These are phyloP conservation scores for Pseudogymnoascus destructans DNA, from an alignment of 2,329 filamentous ascomycete genomes.

Conservation along the genomic window DNA sequence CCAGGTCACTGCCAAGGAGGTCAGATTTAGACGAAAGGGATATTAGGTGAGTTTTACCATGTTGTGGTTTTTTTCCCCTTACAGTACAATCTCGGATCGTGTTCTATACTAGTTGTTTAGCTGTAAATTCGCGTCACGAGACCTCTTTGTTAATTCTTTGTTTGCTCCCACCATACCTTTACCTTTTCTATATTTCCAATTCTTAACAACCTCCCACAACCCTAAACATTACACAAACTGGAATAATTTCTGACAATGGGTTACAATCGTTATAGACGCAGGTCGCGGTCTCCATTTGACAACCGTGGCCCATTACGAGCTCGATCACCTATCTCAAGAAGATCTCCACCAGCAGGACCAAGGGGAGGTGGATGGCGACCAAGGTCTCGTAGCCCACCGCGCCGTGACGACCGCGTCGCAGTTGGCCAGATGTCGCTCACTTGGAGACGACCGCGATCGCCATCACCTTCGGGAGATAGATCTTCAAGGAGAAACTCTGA, in stretches of 20 bases:
- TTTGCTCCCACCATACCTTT: background rate
- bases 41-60: slow-evolving; percentile 10
- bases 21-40: slow-evolving; percentile 20
- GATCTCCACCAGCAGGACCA: slow-evolving; percentile 27
- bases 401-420: slow-evolving; percentile 33
- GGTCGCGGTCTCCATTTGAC: slow-evolving; percentile 27
- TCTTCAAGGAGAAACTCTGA: slow-evolving; percentile 41
- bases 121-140: background rate
- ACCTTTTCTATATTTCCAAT: background rate
- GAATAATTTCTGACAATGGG: slow-evolving; percentile 6
- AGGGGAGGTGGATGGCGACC: slow-evolving; percentile 20
- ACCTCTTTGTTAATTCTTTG: background rate
- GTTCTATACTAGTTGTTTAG: background rate
- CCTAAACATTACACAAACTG: background rate
- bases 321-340: slow-evolving; percentile 23
- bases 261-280: slow-evolving; percentile 19
- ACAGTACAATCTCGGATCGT: background rate
- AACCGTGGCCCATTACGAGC: slow-evolving; percentile 21
- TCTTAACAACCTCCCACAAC: background rate
- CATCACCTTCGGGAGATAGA: slow-evolving; percentile 33
- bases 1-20: slow-evolving; percentile 23
- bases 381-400: slow-evolving; percentile 40
- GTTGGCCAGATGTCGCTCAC: slow-evolving; percentile 32
- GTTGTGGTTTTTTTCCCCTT: background rate
- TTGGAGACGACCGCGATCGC: slow-evolving; percentile 31